Conservation (phyloP, 177 flowering plant species). For the Vitis hybrid region DNA sequence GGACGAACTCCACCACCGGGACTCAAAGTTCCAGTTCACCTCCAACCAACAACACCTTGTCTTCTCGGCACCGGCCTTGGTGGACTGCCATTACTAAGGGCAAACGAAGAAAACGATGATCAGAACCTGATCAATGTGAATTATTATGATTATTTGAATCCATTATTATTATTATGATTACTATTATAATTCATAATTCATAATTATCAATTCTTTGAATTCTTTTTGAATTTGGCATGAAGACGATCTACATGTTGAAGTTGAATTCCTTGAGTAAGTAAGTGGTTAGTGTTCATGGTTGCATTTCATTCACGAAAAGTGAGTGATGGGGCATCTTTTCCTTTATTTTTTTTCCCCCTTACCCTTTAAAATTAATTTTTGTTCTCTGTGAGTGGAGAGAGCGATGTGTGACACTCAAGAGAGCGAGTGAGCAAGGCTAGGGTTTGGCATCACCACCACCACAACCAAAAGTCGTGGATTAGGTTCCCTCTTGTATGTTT, state of each 20-base stretch:
- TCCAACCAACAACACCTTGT: constrained; percentile 31
- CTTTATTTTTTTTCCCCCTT: constrained; percentile 6
- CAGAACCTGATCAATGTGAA: not conserved
- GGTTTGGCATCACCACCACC: constrained; percentile 39
- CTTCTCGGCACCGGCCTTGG: constrained; percentile 59
- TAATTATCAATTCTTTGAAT: constrained; percentile 13
- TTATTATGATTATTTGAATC: not conserved
- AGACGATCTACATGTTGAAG: constrained; percentile 23
- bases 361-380: constrained; percentile 8
- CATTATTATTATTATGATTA: constrained; percentile 1
- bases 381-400: constrained; percentile 15
- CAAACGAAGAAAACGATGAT: not conserved
- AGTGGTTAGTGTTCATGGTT: constrained; percentile 47
- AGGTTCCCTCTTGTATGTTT: constrained; percentile 19
- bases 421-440: constrained; percentile 6
- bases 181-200: not conserved
- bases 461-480: constrained; percentile 48
- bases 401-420: constrained; percentile 11
- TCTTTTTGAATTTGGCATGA: not conserved
- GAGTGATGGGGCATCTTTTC: constrained; percentile 36
- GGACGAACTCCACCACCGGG: constrained; percentile 39
- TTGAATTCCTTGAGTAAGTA: constrained; percentile 45
- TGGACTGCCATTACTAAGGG: constrained; percentile 50
- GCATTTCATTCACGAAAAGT: constrained; percentile 63
- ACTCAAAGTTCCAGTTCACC: constrained; percentile 35